Evolutionary conservation across 208 protist species (phyloP).

Genomic region (Trypanosoma boissoni): DNA sequence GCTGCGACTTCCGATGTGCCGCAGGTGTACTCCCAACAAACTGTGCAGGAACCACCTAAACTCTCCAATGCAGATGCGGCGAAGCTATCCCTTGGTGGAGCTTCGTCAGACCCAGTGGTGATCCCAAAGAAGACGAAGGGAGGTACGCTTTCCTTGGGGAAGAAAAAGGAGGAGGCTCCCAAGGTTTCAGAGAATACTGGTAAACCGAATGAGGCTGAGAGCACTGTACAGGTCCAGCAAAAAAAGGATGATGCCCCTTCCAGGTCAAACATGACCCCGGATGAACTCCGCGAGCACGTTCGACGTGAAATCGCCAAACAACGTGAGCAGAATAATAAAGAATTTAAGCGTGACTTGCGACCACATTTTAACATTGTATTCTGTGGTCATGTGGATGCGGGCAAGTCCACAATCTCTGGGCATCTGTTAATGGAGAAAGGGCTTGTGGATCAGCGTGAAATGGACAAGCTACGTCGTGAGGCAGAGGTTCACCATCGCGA

Average conservation of each 20-base stretch:
- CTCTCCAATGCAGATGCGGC: constrained; percentile 27
- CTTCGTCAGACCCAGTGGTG: constrained; percentile 21
- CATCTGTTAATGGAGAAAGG: constrained; percentile 95
- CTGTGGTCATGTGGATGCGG: constrained; percentile 99
- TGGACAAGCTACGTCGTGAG: constrained; percentile 98
- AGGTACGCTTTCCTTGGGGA: constrained; percentile 66
- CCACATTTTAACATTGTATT: constrained; percentile 99
- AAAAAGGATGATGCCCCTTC: constrained; percentile 21
- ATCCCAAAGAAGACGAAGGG: constrained; percentile 62
- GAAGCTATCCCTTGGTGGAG: constrained; percentile 67
- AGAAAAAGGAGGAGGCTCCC: constrained; percentile 29
- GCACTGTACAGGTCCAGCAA: no score
- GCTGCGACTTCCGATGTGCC: constrained; percentile 16
- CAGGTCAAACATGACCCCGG: constrained; percentile 44
- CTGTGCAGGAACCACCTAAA: constrained; percentile 15
- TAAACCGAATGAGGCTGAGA: constrained; percentile 21
- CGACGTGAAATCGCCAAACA: constrained; percentile 73
- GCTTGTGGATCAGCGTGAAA: constrained; percentile 96
- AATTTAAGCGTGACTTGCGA: constrained; percentile 77
- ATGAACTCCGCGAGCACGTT: constrained; percentile 69
- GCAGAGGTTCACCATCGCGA: constrained; percentile 96
- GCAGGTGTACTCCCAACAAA: not conserved
- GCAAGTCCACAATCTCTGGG: constrained; percentile 98
- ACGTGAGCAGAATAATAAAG: constrained; percentile 57
- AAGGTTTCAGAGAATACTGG: constrained; percentile 11